Evolutionary conservation across 2,329 filamentous ascomycete genomes (phyloP), one percentile per base, ranked within the genome.

Genomic region (Beauveria sp.): DNA sequence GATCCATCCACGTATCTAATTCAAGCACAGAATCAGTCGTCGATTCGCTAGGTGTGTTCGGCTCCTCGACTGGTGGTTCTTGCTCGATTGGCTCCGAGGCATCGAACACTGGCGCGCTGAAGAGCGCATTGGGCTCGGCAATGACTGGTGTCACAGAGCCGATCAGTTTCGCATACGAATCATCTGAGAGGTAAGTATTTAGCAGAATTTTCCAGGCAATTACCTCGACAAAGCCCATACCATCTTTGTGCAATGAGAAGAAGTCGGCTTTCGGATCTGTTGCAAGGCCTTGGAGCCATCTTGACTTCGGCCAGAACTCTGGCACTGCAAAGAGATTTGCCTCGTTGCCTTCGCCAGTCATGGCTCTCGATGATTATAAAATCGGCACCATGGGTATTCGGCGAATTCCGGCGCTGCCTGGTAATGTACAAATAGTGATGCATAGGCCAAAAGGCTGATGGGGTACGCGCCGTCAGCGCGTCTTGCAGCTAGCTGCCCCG

Each of bases 301-400:
- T 77, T 2, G 86, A 84, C 28, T 79, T 74, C 61, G 76, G 77
- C 80, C 82, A 85, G 64, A 89, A 80, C 68, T 87, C 79, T 45
- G 84, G 84, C 51, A 86, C 84, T 45, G 82, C 80, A 69, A 90
- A 90, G 38, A 87, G 79, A 69, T 87, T 74, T 53, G 81, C 77
- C 60, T 74, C 69, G 46, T 79, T 75, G 63, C 78, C 72, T 59
- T 79, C 71, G 64, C 75, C 63, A 64, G 65, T 65, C 72, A 75
- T 75, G 63, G 62, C 69, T 24, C 45, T 20, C 22, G 18, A 5
- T 22, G 12, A 55, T 58, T 45, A 61, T 49, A 28, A n/a, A n/a
- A n/a, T 43, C 31, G 42, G 31, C 18, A 50, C 22, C 59, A 55
- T 55, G 26, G 14, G 20, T 34, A 20, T 48, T 51, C 3, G 8